These are phyloP conservation scores for Eimeria maxima DNA, from an alignment of 169 alveolate species.

Conservation along the genomic window DNA sequence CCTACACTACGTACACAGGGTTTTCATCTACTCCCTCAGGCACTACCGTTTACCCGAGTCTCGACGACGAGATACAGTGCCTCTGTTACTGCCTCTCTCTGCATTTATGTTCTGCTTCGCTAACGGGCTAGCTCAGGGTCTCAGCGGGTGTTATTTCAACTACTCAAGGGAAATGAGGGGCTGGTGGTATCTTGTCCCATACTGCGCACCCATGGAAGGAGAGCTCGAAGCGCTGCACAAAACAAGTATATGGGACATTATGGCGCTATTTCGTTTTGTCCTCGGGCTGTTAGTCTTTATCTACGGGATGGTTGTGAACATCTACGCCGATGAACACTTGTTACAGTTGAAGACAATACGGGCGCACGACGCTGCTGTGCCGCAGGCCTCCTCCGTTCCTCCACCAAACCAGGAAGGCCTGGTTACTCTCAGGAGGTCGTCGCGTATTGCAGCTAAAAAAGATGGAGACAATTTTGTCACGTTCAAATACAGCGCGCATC, in stretches of 20 bases:
- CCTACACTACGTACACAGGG: constrained; percentile 34
- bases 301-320: constrained; percentile 69
- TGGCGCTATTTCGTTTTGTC: constrained; percentile 2
- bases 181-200: neutral
- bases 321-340: constrained; percentile 8
- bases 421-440: constrained; percentile 31
- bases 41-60: neutral
- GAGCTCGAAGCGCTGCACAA: constrained; percentile 20
- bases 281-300: neutral
- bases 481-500: constrained; percentile 41
- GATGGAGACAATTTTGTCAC: constrained; percentile 35
- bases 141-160: constrained; percentile 16
- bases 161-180: constrained; percentile 46
- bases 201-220: neutral
- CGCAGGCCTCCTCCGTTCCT: neutral
- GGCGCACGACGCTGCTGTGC: constrained; percentile 19
- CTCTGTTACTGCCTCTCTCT: neutral
- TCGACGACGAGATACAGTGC: neutral
- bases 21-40: constrained; percentile 43
- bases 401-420: neutral
- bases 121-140: constrained; percentile 48
- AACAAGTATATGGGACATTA: neutral
- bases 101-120: constrained; percentile 9
- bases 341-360: constrained; percentile 17
- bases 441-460: constrained; percentile 38